Base-by-base conservation (phyloP, 805 yeast species). In the Ogataea paradorogensis region DNA sequence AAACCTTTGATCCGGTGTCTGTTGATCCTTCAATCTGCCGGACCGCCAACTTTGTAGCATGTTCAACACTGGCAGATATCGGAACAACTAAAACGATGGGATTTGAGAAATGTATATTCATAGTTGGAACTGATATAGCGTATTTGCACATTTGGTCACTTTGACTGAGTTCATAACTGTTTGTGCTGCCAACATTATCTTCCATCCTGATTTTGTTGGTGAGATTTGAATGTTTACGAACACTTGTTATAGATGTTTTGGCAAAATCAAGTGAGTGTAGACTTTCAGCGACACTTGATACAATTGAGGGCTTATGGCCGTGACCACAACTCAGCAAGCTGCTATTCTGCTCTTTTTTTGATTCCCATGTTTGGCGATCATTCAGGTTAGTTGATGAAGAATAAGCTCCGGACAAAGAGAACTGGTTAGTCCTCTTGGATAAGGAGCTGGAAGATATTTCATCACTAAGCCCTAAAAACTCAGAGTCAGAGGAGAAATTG, bases 1-100 rank as follows among this genome's bases (percentile, higher is more conserved):
- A 88, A 43, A 63, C 61, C 52, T 84, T 82, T 0, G 90, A 84
- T 45, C 83, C 76, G 35, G 60, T 52, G n/a, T 40, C 47, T 4
- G 9, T 9, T 9, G 25, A 23, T 42, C 23, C 59, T n/a, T 50
- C 47, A 28, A 61, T 58, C 9, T 54, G 53, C 26, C 61, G 60
- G n/a, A 80, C 51, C 0, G 11, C 21, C 10, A 13, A 9, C 15
- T 18, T 30, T 9, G 21, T 30, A 5, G 33, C 33, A 8, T 30
- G 25, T 9, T 20, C 33, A 20, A 30, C 33, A 20, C 23, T 30
- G 6, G 25, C 25, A 5, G 33, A 6, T 8, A 9, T 20, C 3
- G 33, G 25, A 5, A 20, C 13, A 10, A 9, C 11, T 18, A 30
- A 9, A 13, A 9, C n/a, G 13, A 30, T n/a, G 6, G 33, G 33